phyloP scores from a whole-genome alignment of 2,329 filamentous ascomycete species.

The Colletotrichum lindemuthianum region DNA sequence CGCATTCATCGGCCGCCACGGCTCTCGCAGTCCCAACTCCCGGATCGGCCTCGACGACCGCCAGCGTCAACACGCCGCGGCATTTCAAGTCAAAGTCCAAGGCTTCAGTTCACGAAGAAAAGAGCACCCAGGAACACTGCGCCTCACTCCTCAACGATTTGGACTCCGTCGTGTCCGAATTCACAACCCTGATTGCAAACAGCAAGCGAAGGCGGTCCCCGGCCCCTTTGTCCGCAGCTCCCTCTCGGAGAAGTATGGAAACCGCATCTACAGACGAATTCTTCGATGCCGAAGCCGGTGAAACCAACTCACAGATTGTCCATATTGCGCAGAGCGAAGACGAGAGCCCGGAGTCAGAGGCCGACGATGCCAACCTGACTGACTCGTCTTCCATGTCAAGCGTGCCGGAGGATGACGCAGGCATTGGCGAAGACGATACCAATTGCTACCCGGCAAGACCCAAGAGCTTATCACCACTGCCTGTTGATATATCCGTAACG shows the following conservation, averaged over 20 bases:
- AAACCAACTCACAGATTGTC: slow-evolving; percentile 73
- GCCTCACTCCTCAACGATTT: slow-evolving; percentile 85
- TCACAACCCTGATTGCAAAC: slow-evolving; percentile 78
- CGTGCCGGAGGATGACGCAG: slow-evolving; percentile 66
- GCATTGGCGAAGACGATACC: slow-evolving; percentile 65
- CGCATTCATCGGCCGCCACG: slow-evolving; percentile 49
- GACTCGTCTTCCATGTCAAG: slow-evolving; percentile 70
- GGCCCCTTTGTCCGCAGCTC: slow-evolving; percentile 56
- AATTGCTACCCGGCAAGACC: slow-evolving; percentile 79
- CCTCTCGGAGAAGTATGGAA: slow-evolving; percentile 75
- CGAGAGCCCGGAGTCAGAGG: slow-evolving; percentile 67
- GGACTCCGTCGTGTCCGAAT: slow-evolving; percentile 84
- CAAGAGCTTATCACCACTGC: slow-evolving; percentile 80
- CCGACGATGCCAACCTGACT: slow-evolving; percentile 61
- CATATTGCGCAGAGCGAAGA: slow-evolving; percentile 79
- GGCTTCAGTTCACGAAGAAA: slow-evolving; percentile 61
- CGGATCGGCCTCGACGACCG: slow-evolving; percentile 44
- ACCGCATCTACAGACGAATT: slow-evolving; percentile 88
- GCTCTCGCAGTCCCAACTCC: slow-evolving; percentile 56
- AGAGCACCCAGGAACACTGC: slow-evolving; percentile 82
- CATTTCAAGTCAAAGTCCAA: slow-evolving; percentile 49
- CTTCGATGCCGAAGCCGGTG: slow-evolving; percentile 85
- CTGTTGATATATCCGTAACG: slow-evolving; percentile 70
- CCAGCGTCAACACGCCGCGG: slow-evolving; percentile 45
- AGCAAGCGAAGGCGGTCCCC: slow-evolving; percentile 80